phyloP scores from a whole-genome alignment of 2,329 filamentous ascomycete genomes.

The Cercospora sp. region DNA sequence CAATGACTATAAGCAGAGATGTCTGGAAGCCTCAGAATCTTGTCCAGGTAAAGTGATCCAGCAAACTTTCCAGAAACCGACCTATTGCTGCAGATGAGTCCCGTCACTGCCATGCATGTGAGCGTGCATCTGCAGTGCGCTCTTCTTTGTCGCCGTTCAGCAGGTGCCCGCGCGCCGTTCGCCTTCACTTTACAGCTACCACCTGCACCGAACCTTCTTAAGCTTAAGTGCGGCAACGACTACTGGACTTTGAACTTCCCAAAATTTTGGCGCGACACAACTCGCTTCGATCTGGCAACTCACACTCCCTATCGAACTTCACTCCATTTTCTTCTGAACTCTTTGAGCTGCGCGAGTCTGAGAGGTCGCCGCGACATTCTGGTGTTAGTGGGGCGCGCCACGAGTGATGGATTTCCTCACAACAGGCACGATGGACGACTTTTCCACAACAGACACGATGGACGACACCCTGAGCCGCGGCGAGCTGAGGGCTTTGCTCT shows the following conservation, averaged over 20 bases:
- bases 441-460: not conserved
- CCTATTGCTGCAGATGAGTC: not conserved
- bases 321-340: not conserved
- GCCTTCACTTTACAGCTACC: not conserved
- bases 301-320: not conserved
- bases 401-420: not conserved
- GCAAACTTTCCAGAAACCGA: not conserved
- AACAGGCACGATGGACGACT: not conserved
- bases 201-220: not conserved
- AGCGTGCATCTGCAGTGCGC: not conserved
- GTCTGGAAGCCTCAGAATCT: not conserved
- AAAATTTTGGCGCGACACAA: not conserved
- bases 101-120: not conserved
- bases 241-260: not conserved
- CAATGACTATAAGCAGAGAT: not conserved
- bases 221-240: not conserved
- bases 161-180: not conserved
- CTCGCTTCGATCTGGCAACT: not conserved
- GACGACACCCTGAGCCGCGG: not conserved
- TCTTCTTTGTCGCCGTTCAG: constrained; percentile 1
- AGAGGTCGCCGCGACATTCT: not conserved
- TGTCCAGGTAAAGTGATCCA: not conserved
- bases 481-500: not conserved
- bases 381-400: not conserved
- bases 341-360: not conserved